Evolutionary conservation across 164 flowering plant genomes (phyloP).

Genomic region (Nymphaea thermarum): DNA sequence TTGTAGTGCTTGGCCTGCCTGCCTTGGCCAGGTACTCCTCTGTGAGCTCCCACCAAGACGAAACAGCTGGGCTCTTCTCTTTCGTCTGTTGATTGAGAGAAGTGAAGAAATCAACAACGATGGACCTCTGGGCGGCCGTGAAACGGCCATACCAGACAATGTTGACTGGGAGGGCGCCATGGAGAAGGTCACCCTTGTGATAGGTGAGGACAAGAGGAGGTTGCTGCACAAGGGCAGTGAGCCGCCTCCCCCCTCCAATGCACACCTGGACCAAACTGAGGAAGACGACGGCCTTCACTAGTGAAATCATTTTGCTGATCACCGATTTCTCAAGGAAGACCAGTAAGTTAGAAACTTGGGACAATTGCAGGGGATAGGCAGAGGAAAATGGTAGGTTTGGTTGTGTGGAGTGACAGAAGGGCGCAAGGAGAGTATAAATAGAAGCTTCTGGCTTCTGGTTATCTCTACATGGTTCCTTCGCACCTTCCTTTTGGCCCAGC

Average conservation of each 20-base stretch:
- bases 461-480: too few relatives aligned
- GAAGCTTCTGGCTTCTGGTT: too few relatives aligned
- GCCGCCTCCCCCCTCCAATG: constrained; percentile 1
- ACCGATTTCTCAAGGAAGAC: too few relatives aligned
- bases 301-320: neutral
- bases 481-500: too few relatives aligned
- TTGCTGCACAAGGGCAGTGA: constrained; percentile 1
- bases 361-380: too few relatives aligned
- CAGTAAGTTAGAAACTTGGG: too few relatives aligned
- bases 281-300: neutral
- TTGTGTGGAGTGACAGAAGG: too few relatives aligned
- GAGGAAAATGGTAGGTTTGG: too few relatives aligned
- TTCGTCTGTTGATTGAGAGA: constrained; percentile 9
- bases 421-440: too few relatives aligned
- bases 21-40: constrained; percentile 16
- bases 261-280: neutral
- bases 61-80: constrained; percentile 28
- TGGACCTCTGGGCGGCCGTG: constrained; percentile 13
- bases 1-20: constrained; percentile 4
- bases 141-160: constrained; percentile 22
- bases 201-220: constrained; percentile 7
- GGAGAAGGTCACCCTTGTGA: constrained; percentile 20
- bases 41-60: constrained; percentile 57
- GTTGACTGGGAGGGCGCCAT: constrained; percentile 11
- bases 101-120: constrained; percentile 15